A percentile compares a stretch with the other conserved stretches of the same genome.
Conservation (phyloP, 305 asterid species). For the Andrographis paniculata region DNA sequence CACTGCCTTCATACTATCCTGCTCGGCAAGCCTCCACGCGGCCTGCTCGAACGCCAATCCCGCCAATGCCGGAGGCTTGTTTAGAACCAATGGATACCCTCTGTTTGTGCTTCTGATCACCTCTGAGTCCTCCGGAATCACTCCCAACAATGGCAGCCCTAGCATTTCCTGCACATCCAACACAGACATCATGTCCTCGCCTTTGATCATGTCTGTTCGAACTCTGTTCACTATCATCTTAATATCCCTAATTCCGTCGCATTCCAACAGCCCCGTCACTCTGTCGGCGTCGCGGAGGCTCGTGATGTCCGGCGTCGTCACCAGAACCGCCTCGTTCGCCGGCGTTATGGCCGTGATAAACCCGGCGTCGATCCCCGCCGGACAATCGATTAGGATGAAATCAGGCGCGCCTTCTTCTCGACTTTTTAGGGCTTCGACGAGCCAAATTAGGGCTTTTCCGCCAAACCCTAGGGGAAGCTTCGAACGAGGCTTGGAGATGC, state of each 20-base stretch:
- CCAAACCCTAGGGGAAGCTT: conserved; percentile 87
- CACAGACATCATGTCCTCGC: conserved; percentile 99
- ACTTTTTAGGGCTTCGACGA: conserved; percentile 76
- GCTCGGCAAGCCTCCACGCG: conserved; percentile 96
- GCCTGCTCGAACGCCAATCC: conserved; percentile 97
- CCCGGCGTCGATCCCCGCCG: conserved; percentile 94
- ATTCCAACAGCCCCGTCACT: conserved; percentile 81
- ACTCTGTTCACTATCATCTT: conserved; percentile 96
- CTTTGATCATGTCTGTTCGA: conserved; percentile 88
- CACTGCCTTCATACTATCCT: conserved; percentile 94
- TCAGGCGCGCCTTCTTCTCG: conserved; percentile 75
- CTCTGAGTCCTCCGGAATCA: conserved; percentile 86
- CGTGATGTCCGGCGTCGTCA: conserved; percentile 89
- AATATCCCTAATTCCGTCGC: conserved; percentile 91
- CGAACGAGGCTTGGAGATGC: conserved; percentile 91
- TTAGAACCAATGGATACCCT: conserved; percentile 82
- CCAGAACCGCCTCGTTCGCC: conserved; percentile 90
- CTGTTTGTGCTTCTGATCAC: conserved; percentile 88
- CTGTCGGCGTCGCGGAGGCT: conserved; percentile 89
- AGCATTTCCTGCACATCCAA: conserved; percentile 92
- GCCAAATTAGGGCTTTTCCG: conserved; percentile 85
- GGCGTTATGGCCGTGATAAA: conserved; percentile 96
- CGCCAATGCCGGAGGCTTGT: conserved; percentile 89
- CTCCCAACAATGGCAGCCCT: conserved; percentile 83
- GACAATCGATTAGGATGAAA: conserved; percentile 82